These are phyloP conservation scores for Alternaria gansuensis DNA, from an alignment of 2,329 filamentous ascomycete species.

Conservation along the genomic window DNA sequence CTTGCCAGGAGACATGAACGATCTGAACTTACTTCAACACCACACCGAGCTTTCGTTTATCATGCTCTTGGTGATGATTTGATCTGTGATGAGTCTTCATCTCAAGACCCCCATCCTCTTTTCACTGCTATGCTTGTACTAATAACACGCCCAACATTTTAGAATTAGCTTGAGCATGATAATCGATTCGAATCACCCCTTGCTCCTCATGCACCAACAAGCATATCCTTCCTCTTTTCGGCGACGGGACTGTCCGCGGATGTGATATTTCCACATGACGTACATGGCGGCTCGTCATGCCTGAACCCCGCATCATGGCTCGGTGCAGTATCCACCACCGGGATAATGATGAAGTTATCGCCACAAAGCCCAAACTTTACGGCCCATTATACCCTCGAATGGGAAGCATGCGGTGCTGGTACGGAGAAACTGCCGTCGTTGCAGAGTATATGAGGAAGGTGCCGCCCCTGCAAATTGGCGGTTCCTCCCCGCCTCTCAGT, in stretches of 20 bases:
- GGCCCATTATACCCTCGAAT: slow-evolving; percentile 22
- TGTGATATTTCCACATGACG: slow-evolving; percentile 26
- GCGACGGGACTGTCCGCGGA: slow-evolving; percentile 14
- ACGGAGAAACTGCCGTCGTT: slow-evolving; percentile 13
- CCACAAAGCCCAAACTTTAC: slow-evolving; percentile 42
- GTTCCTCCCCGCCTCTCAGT: not conserved
- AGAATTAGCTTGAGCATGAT: not conserved
- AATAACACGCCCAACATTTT: not conserved
- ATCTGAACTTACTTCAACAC: slow-evolving; percentile 14
- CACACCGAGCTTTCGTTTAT: slow-evolving; percentile 5
- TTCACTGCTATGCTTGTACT: not conserved
- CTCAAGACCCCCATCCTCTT: not conserved
- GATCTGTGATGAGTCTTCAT: slow-evolving; percentile 11
- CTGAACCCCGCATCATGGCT: slow-evolving; percentile 31
- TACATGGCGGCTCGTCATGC: slow-evolving; percentile 20
- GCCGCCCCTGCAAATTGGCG: not conserved
- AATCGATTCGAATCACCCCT: not conserved
- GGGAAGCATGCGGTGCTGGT: slow-evolving; percentile 7
- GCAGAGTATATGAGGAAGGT: slow-evolving; percentile 20
- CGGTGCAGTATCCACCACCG: slow-evolving; percentile 22
- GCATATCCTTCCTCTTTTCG: not conserved
- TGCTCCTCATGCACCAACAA: not conserved
- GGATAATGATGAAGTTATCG: slow-evolving; percentile 35
- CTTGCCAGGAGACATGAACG: slow-evolving; percentile 13
- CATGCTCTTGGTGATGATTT: slow-evolving; percentile 1